Evolutionary conservation across 2,329 filamentous ascomycete species (phyloP).

Genomic region (Aspergillus eucalypticola): DNA sequence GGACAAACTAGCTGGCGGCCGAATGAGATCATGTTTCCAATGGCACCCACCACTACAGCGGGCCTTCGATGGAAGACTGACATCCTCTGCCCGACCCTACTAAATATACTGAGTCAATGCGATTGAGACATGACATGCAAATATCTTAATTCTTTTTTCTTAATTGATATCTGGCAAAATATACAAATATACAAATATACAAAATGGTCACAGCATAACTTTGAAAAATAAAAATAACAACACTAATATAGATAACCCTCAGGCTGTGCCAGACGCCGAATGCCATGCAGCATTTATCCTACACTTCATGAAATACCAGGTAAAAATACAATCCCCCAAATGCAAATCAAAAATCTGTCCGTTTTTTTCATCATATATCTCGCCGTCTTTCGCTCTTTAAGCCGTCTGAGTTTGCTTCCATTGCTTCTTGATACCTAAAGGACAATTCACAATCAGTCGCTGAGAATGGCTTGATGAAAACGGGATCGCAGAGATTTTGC

Average conservation of each 20-base stretch:
- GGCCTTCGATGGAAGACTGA: background rate
- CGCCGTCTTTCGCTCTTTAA: conserved; percentile 19
- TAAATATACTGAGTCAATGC: background rate
- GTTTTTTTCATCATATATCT: conserved; percentile 8
- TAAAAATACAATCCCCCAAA: conserved; percentile 24
- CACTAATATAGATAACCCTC: conserved; percentile 17
- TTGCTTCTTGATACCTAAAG: conserved; percentile 47
- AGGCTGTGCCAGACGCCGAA: conserved; percentile 37
- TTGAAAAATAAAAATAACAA: background rate
- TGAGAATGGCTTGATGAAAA: conserved; percentile 4
- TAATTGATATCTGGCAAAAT: background rate
- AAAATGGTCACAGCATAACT: conserved; percentile 3
- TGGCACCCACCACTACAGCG: background rate
- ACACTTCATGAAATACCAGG: conserved; percentile 25
- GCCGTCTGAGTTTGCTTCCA: conserved; percentile 43
- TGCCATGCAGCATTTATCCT: conserved; percentile 39
- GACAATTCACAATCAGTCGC: conserved; percentile 1
- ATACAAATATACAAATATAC: conserved; percentile 9
- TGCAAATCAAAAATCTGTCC: conserved; percentile 10
- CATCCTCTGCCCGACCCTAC: background rate
- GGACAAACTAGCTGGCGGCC: background rate
- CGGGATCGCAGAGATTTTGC: background rate
- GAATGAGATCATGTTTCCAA: conserved; percentile 8
- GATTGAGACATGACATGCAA: no score
- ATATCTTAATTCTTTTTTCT: background rate